These are phyloP conservation scores for Casuarina glauca DNA, from an alignment of 306 rosid genomes.

Conservation along the genomic window DNA sequence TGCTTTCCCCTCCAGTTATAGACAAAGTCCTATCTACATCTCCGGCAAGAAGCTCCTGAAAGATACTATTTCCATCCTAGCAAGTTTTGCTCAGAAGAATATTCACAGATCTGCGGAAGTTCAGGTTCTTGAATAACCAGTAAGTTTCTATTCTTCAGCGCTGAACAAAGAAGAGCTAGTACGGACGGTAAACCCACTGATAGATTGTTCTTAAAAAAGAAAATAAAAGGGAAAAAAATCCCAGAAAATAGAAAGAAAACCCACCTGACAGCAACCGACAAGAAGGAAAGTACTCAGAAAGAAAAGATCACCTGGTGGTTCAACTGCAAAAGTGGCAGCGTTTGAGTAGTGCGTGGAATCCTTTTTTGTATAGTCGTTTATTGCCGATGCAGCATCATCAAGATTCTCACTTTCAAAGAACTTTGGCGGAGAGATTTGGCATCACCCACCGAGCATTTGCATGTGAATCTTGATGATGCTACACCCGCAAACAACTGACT, in stretches of 20 bases:
- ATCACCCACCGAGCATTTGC: conserved; percentile 35
- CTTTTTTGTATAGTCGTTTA: conserved; percentile 51
- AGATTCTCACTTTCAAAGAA: conserved; percentile 76
- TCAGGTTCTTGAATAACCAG: conserved; percentile 18
- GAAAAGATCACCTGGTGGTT: conserved; percentile 31
- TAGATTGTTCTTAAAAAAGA: conserved; percentile 3
- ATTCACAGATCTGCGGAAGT: conserved; percentile 48
- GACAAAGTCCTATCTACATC: conserved; percentile 24
- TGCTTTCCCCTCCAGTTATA: conserved; percentile 24
- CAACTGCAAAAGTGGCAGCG: conserved; percentile 20
- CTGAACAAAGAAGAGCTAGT: not conserved
- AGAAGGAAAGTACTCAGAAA: conserved; percentile 13
- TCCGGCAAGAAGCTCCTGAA: conserved; percentile 33
- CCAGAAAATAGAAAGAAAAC: conserved; percentile 24
- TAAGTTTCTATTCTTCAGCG: not conserved
- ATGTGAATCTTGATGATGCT: conserved; percentile 99
- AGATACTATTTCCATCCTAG: conserved; percentile 35
- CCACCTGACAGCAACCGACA: conserved; percentile 37
- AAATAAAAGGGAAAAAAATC: not conserved
- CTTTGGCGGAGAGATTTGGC: conserved; percentile 18
- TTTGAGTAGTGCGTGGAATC: conserved; percentile 13
- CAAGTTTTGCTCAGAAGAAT: conserved; percentile 35
- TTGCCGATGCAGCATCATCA: conserved; percentile 99
- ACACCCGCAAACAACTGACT: conserved; percentile 89
- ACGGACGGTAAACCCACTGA: conserved; percentile 18